A percentile compares a stretch with the other conserved stretches of the same genome.
phyloP scores from a whole-genome alignment of 2,329 filamentous ascomycete genomes.

The Xylaria arbuscula region DNA sequence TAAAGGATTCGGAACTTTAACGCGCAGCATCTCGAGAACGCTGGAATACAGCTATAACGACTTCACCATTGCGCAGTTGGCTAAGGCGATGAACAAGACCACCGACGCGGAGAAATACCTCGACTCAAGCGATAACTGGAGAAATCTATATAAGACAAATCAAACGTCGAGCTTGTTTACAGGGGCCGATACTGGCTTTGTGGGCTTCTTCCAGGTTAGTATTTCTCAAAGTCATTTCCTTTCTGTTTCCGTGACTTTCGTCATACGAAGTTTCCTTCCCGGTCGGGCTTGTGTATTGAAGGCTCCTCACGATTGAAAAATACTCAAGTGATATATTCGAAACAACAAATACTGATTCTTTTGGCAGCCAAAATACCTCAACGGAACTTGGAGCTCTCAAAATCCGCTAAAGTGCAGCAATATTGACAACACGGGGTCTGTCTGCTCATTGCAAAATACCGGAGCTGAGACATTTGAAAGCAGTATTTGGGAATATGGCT shows the following conservation, averaged over 20 bases:
- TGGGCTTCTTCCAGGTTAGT: constrained; percentile 71
- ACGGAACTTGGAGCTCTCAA: constrained; percentile 75
- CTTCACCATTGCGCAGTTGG: constrained; percentile 74
- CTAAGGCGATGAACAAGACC: constrained; percentile 64
- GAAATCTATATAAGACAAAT: constrained; percentile 71
- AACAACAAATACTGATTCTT: background rate
- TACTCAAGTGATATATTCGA: background rate
- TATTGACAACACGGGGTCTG: constrained; percentile 56
- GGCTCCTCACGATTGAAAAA: background rate
- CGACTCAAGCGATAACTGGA: constrained; percentile 71
- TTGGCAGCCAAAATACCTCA: constrained; percentile 66
- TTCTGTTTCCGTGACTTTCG: background rate
- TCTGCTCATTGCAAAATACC: constrained; percentile 70
- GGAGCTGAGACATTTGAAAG: constrained; percentile 78
- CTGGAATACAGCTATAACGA: constrained; percentile 85
- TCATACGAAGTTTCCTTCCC: background rate
- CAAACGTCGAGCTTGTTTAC: constrained; percentile 65
- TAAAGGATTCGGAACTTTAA: constrained; percentile 74
- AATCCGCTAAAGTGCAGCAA: constrained; percentile 73
- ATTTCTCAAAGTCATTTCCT: background rate
- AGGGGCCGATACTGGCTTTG: constrained; percentile 71
- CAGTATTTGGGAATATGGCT: constrained; percentile 78
- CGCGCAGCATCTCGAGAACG: constrained; percentile 76
- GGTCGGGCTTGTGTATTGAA: background rate
- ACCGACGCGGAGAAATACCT: constrained; percentile 70